Evolutionary conservation across 805 yeast species (phyloP).

Genomic region (Metschnikowia continentalis): DNA sequence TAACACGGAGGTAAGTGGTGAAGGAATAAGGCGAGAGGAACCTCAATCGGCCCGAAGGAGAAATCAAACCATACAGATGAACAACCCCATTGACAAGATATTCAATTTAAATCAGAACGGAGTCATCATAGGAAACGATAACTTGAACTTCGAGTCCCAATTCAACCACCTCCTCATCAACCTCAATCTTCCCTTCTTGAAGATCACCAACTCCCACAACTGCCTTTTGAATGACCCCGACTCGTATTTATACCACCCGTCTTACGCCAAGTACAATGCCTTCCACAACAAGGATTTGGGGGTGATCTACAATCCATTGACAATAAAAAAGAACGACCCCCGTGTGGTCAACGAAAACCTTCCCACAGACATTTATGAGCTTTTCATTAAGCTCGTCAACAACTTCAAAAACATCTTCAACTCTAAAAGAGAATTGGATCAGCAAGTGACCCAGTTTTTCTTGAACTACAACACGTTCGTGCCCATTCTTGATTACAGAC

Average conservation of each 20-base stretch:
- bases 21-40: background rate
- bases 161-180: constrained; percentile 42
- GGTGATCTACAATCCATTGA: constrained; percentile 38
- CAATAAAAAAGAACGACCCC: constrained; percentile 18
- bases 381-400: constrained; percentile 41
- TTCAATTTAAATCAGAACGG: constrained; percentile 42
- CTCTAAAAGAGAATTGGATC: constrained; percentile 40
- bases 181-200: constrained; percentile 40
- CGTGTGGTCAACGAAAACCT: constrained; percentile 16
- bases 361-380: constrained; percentile 40
- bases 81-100: constrained; percentile 44
- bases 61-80: constrained; percentile 24
- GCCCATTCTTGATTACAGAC: constrained; percentile 51
- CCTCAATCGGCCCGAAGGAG: constrained; percentile 6
- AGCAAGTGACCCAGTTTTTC: constrained; percentile 46
- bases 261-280: constrained; percentile 34
- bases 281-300: constrained; percentile 35
- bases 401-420: constrained; percentile 39
- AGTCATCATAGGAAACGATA: constrained; percentile 42
- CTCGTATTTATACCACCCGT: constrained; percentile 39
- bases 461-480: constrained; percentile 50
- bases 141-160: constrained; percentile 42
- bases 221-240: constrained; percentile 39
- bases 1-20: background rate
- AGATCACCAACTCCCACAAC: constrained; percentile 42